Conservation (phyloP, 768 basidiomycete genomes). For the Serendipita sp. region DNA sequence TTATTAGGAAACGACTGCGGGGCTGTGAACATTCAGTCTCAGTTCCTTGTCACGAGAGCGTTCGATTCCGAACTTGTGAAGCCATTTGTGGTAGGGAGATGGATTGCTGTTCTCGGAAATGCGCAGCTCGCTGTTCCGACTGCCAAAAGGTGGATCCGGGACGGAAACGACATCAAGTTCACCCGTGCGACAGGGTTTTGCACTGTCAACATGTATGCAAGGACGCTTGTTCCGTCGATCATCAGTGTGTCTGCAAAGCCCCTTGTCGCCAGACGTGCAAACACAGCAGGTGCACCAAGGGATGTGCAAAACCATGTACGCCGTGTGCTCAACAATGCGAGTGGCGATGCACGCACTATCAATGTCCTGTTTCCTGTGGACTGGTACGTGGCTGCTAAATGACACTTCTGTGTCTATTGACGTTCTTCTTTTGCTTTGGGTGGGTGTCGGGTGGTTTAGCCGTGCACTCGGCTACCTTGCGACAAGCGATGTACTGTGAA, state of each 20-base stretch:
- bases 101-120: slow-evolving; percentile 37
- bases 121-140: slow-evolving; percentile 30
- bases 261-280: slow-evolving; percentile 37
- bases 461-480: slow-evolving; percentile 50
- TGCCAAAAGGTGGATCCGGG: slow-evolving; percentile 25
- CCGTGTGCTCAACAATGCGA: slow-evolving; percentile 47
- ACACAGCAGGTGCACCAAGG: slow-evolving; percentile 32
- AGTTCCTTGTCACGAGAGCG: slow-evolving; percentile 34
- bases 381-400: slow-evolving; percentile 30
- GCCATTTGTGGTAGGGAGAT: slow-evolving; percentile 28
- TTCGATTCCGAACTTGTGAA: slow-evolving; percentile 24
- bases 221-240: slow-evolving; percentile 31
- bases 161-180: slow-evolving; percentile 24
- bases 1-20: slow-evolving; percentile 28
- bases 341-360: slow-evolving; percentile 33
- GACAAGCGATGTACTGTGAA: slow-evolving; percentile 33
- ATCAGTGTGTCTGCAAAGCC: slow-evolving; percentile 36
- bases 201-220: slow-evolving; percentile 43
- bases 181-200: slow-evolving; percentile 34
- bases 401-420: not conserved
- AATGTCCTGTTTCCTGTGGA: slow-evolving; percentile 49
- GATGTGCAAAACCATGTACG: slow-evolving; percentile 39
- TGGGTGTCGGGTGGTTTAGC: slow-evolving; percentile 19
- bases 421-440: not conserved
- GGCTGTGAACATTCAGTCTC: slow-evolving; percentile 36